Base-by-base conservation (phyloP, 1,284 basidiomycete genomes). In the Tilletiopsis washingtonensis region DNA sequence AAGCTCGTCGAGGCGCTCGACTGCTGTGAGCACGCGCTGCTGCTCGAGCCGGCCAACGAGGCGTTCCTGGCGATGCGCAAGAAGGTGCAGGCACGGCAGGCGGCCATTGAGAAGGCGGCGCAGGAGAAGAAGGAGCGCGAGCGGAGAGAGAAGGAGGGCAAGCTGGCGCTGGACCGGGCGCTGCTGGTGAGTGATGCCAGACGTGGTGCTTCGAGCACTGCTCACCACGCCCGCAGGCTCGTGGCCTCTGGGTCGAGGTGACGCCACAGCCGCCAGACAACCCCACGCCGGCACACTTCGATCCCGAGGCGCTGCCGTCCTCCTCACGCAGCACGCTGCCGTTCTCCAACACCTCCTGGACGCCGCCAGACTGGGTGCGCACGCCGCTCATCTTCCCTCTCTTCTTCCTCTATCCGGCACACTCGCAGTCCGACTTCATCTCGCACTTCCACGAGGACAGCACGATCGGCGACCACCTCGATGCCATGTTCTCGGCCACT, bases 381-480 rank as follows among this genome's bases (percentile, higher is more conserved):
- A 85, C 76, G 69, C 82, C 85, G 0, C 76, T 97, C 45, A 77
- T 93, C 53, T 77, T 94, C 68, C 91, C 93, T 4, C 83, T 87
- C 19, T 87, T 94, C 76, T 84, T 97, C 74, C 79, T 96, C 54
- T 96, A 97, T 74, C 94, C 94, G 1, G 84, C 89, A 74, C 79
- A 91, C 65, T 81, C 84, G 25, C 88, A 83, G 21, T 87, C 88
- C 43, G 91, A 99, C 75, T 79, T 91, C 52, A 86, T 96, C 61
- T 79, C 85, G 12, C 79, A 84, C 49, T 96, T 91, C 75, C 80
- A 84, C 63, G 91, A 96, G 73, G 81, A 86, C 59, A 85, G 87
- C 1, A 81, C 88, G 1, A 87, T 98, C 67, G 78, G 80, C 5
- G 81, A 81, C 34, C 87, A 94, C 62, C 78, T 97, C 5, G 78